Evolutionary conservation across 768 basidiomycete genomes (phyloP).

Genomic region (Rhizopogon vesiculosus): DNA sequence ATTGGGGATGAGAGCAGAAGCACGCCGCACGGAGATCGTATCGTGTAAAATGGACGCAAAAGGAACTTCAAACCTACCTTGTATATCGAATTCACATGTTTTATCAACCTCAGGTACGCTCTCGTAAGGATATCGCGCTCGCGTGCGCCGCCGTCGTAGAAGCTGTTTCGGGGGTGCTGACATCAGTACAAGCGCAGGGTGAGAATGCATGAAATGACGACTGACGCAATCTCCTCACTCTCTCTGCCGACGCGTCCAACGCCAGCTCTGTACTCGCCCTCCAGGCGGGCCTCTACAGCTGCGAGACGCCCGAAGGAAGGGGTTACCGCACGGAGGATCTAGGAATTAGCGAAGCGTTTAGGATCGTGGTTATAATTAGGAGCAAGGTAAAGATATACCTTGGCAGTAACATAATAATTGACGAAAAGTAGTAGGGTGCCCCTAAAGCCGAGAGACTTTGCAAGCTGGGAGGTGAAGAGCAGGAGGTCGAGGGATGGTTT

Average conservation of each 20-base stretch:
- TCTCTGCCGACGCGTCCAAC: slow-evolving; percentile 85
- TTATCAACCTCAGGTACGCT: slow-evolving; percentile 77
- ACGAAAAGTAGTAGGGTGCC: slow-evolving; percentile 76
- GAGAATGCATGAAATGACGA: slow-evolving; percentile 8
- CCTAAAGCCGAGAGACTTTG: slow-evolving; percentile 79
- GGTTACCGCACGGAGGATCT: slow-evolving; percentile 78
- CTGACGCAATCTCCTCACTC: slow-evolving; percentile 88
- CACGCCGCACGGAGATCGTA: too few relatives aligned
- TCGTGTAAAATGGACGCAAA: not conserved
- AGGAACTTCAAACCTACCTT: slow-evolving; percentile 43
- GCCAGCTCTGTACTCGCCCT: slow-evolving; percentile 89
- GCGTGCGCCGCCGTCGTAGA: slow-evolving; percentile 84
- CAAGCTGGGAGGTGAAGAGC: slow-evolving; percentile 89
- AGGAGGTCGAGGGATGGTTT: slow-evolving; percentile 90
- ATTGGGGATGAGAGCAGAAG: too few relatives aligned
- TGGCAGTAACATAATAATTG: slow-evolving; percentile 85
- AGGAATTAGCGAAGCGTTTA: too few relatives aligned
- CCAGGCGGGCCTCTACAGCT: slow-evolving; percentile 77
- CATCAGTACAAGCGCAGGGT: not conserved
- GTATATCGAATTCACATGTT: slow-evolving; percentile 89
- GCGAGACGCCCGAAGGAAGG: slow-evolving; percentile 92
- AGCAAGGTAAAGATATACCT: slow-evolving; percentile 10
- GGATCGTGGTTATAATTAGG: too few relatives aligned
- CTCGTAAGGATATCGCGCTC: slow-evolving; percentile 78
- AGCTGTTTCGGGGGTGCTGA: slow-evolving; percentile 37